Conservation (phyloP, 306 rosid genomes). For the Castanospermum australe region DNA sequence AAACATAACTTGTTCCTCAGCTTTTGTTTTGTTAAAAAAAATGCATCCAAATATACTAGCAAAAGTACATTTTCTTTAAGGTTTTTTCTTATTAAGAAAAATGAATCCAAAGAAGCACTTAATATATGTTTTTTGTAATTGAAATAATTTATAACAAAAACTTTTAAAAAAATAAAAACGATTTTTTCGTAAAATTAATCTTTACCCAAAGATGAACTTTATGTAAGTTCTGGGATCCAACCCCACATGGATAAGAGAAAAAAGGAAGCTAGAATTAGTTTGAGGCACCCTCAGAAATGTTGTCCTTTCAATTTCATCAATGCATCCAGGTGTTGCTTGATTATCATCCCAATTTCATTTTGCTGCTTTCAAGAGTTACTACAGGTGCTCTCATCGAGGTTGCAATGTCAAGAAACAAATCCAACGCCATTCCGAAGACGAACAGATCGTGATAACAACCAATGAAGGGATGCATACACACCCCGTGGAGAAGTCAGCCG, state of each 20-base stretch:
- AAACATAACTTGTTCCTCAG: no score
- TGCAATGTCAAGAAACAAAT: slow-evolving; percentile 56
- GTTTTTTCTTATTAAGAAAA: no score
- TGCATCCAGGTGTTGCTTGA: neutral
- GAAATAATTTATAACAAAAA: no score
- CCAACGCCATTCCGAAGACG: slow-evolving; percentile 43
- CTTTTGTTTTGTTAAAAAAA: no score
- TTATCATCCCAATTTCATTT: neutral
- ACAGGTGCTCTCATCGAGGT: slow-evolving; percentile 46
- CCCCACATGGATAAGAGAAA: neutral
- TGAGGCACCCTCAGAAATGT: neutral
- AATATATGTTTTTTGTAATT: no score
- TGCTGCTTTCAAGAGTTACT: slow-evolving; percentile 44
- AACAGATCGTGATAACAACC: slow-evolving; percentile 47
- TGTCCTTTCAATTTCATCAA: neutral
- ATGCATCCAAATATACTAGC: no score
- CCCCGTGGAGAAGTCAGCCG: slow-evolving; percentile 15
- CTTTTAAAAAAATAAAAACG: no score
- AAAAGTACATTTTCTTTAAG: no score
- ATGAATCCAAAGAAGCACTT: no score
- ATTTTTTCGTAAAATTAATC: no score
- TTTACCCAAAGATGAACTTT: no score
- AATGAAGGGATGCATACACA: slow-evolving; percentile 56
- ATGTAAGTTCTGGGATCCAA: neutral
- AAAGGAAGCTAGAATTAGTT: neutral